Conservation (phyloP, 192 early-diverging fungal genomes). For the Coemansia sp. region DNA sequence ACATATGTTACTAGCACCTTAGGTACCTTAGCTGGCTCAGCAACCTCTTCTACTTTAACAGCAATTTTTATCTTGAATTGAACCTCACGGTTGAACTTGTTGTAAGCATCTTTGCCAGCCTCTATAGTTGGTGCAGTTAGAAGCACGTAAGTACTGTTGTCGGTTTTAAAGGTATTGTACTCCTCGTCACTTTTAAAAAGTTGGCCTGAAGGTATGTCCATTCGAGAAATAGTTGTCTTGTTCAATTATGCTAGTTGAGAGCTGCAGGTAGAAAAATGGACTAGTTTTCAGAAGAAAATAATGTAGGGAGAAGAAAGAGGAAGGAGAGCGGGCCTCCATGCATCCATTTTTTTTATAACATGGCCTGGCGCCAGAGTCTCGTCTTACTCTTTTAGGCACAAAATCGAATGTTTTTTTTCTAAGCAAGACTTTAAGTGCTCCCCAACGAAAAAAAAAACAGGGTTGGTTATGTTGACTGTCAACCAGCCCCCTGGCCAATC, state of each 20-base stretch:
- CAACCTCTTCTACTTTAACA: background rate
- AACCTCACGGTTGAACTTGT: background rate
- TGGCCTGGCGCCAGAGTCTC: background rate
- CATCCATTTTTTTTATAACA: background rate
- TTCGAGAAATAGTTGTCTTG: background rate
- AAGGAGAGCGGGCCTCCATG: background rate
- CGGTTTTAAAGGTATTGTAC: background rate
- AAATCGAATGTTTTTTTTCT: background rate
- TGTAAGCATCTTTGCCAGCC: background rate
- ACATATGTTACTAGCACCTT: too few species aligned
- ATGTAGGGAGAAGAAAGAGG: background rate
- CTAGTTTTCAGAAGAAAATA: too few species aligned
- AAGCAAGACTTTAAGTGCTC: background rate
- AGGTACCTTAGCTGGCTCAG: background rate
- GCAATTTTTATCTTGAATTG: background rate
- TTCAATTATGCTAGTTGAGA: background rate
- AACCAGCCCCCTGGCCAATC: too few species aligned
- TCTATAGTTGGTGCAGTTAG: background rate
- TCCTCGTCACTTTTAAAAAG: background rate
- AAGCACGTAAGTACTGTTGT: background rate
- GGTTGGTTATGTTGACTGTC: too few species aligned
- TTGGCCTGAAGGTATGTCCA: background rate
- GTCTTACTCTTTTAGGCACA: background rate
- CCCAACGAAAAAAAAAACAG: background rate
- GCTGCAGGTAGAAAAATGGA: background rate